phyloP scores from a whole-genome alignment of 2,329 filamentous ascomycete genomes.

The Penicillium sp. region DNA sequence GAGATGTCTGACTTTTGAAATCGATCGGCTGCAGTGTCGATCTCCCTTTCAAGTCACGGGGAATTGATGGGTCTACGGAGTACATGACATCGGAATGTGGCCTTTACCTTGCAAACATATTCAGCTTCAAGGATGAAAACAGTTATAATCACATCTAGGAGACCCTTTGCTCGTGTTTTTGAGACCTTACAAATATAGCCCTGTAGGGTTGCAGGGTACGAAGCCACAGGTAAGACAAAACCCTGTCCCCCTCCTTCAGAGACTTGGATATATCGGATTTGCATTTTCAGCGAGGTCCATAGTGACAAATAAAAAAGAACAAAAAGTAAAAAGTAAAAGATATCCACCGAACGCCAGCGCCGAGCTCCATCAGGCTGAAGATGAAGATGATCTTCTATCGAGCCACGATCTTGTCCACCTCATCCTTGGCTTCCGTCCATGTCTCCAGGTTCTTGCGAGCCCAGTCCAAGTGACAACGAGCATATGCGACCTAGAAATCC shows the following conservation, averaged over 20 bases:
- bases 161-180: background rate
- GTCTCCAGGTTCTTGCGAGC: conserved; percentile 82
- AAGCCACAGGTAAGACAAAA: background rate
- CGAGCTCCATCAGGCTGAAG: background rate
- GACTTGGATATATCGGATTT: background rate
- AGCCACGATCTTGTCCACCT: conserved; percentile 72
- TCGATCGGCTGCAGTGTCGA: background rate
- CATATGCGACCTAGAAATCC: conserved; percentile 66
- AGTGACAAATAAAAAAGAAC: background rate
- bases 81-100: conserved; percentile 7
- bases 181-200: background rate
- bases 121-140: background rate
- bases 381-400: conserved; percentile 22
- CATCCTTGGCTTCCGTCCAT: conserved; percentile 80
- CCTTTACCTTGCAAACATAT: conserved; percentile 4
- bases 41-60: background rate
- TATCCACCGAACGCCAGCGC: conserved; percentile 1
- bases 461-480: conserved; percentile 88
- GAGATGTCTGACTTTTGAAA: background rate
- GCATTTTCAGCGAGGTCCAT: background rate
- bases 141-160: background rate
- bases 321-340: background rate
- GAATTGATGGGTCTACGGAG: background rate
- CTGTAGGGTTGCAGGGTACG: background rate
- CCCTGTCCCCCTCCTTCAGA: background rate